Base-by-base conservation (phyloP, 768 basidiomycete species). In the Psilocybe tampanensis region DNA sequence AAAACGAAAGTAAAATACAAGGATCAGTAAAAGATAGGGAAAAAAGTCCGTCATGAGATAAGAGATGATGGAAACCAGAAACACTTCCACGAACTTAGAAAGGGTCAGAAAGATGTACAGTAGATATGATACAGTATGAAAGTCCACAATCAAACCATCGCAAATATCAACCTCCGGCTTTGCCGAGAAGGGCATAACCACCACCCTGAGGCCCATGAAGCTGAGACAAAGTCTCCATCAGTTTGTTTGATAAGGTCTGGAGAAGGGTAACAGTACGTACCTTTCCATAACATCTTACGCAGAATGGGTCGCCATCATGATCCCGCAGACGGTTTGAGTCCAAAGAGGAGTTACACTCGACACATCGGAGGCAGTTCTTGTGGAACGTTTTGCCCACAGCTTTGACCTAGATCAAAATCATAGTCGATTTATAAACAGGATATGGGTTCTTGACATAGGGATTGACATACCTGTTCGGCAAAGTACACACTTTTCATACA, bases 401-500 rank as follows among this genome's bases (percentile, higher is more conserved):
- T 70, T 90, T 91, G 56, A 90, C 84, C 90, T 91, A 13, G 48
- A 21, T 56, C 9, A 43, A 55, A 54, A 17, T 12, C 39, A 21
- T 1, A 36, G n/a, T 15, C 17, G 41, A 44, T 11, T 4, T 13
- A 23, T 11, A 21, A 13, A 17, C 5, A 39, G 15, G 47, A 33
- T 17, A 47, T n/a, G n/a, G 17, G 21, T 19, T 39, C 52, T n/a
- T 15, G 8, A 52, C 39, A 49, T 48, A 29, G 9, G 29, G 29
- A 4, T 29, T 29, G 29, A 42, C 66, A 12, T 44, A 86, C 90
- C 81, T 91, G 90, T 69, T 94, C 91, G 13, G 92, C 91, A 66
- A 94, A 93, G 73, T 90, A 94, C 9, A 94, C 92, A 50, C 80
- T 86, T 78, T 89, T 85, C 34, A 75, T 76, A 61, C 92, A 94